These are phyloP conservation scores for Globisporangium canariense DNA, from an alignment of 352 stramenopile genomes.

Conservation along the genomic window DNA sequence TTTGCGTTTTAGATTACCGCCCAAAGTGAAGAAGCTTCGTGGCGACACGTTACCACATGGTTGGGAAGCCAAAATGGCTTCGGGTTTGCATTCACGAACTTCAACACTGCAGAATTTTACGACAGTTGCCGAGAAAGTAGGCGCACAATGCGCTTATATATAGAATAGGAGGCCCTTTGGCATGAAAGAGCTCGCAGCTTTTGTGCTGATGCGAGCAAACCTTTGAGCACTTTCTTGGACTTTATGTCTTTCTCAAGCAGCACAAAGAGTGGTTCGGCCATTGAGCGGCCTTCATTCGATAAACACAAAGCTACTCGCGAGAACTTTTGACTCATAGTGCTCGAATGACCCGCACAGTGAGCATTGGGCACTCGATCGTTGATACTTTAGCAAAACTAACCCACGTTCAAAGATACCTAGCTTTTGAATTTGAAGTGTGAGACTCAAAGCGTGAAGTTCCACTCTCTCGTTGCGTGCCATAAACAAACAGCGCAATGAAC, in stretches of 20 bases:
- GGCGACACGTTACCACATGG: background rate
- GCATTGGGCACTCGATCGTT: background rate
- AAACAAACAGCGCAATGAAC: too few species aligned
- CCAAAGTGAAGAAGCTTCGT: background rate
- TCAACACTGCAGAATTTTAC: background rate
- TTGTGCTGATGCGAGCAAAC: background rate
- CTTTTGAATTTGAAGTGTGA: too few species aligned
- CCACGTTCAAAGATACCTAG: too few species aligned
- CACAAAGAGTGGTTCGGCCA: too few species aligned
- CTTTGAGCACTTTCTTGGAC: background rate
- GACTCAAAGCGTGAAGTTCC: too few species aligned
- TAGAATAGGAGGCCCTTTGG: background rate
- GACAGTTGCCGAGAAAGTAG: background rate
- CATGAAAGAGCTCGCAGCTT: background rate
- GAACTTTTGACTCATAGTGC: too few species aligned
- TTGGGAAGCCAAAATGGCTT: background rate
- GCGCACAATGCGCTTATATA: background rate
- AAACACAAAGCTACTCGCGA: too few species aligned
- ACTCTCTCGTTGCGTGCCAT: too few species aligned
- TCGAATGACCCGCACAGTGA: background rate
- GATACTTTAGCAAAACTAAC: background rate
- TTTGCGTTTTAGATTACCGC: too few species aligned
- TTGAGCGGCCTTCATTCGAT: too few species aligned
- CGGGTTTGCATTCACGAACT: background rate
- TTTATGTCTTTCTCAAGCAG: background rate